Evolutionary conservation across 305 asterid species (phyloP).

Genomic region (Fraxinus floribunda): DNA sequence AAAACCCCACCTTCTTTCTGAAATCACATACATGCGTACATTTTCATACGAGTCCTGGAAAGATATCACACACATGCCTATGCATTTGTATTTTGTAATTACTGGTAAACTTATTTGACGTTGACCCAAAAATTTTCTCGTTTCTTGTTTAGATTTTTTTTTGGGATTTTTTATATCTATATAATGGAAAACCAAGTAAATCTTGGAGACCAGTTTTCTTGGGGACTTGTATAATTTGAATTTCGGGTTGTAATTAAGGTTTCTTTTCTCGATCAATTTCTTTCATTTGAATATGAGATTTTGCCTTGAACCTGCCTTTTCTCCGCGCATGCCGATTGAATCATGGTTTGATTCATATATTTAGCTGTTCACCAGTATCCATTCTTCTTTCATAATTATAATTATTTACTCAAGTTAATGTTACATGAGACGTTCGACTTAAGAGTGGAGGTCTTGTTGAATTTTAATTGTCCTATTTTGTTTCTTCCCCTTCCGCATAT

Average conservation of each 20-base stretch:
- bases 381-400: neutral
- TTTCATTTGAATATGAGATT: conserved; percentile 5
- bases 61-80: neutral
- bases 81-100: neutral
- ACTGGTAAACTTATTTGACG: neutral
- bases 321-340: conserved; percentile 25
- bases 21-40: conserved; percentile 12
- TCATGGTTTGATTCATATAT: conserved; percentile 2
- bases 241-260: conserved; percentile 3
- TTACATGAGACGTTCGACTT: neutral
- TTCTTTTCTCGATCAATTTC: neutral
- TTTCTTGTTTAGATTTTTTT: neutral
- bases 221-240: neutral
- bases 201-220: neutral
- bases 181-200: neutral
- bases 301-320: conserved; percentile 6
- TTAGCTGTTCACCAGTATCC: neutral
- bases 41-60: neutral
- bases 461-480: neutral
- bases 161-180: neutral
- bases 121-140: neutral
- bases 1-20: neutral
- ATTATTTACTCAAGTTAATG: neutral
- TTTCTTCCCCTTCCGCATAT: neutral
- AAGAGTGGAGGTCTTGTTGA: no score